Percentiles rank a stretch among this genome's conserved stretches.
Conservation (phyloP, 202 grass and related monocot species). For the Elaeis oleifera region DNA sequence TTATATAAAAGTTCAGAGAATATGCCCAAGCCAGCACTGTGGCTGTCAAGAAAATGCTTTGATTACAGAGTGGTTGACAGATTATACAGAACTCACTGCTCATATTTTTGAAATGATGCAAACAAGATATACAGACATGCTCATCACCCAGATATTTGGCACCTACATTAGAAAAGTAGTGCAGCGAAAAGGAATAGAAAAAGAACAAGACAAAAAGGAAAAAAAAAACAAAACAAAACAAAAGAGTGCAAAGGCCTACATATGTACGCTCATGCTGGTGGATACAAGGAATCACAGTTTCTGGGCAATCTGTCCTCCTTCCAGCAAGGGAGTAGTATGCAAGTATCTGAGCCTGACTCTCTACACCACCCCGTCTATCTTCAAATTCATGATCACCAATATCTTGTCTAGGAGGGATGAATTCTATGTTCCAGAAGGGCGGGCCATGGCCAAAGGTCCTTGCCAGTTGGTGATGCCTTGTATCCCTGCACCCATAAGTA, state of each 20-base stretch:
- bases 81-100: too few relatives aligned
- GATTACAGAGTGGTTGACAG: too few relatives aligned
- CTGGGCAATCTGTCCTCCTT: constrained; percentile 59
- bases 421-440: constrained; percentile 94
- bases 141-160: neutral
- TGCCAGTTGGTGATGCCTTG: constrained; percentile 45
- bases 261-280: constrained; percentile 38
- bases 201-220: neutral
- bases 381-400: neutral
- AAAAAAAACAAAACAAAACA: neutral
- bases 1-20: too few relatives aligned
- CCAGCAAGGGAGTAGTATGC: constrained; percentile 93
- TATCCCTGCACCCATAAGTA: constrained; percentile 99
- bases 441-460: constrained; percentile 61
- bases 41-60: too few relatives aligned
- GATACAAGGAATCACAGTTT: constrained; percentile 52
- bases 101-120: too few relatives aligned
- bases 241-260: neutral
- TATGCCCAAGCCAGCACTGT: too few relatives aligned
- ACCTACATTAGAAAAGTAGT: neutral
- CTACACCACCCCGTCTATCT: constrained; percentile 25
- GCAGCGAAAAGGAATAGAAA: neutral
- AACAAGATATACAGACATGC: neutral
- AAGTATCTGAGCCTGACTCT: constrained; percentile 64
- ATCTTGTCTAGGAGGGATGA: constrained; percentile 39